Conservation (phyloP, 306 rosid species). For the Gynostemma pentaphyllum region DNA sequence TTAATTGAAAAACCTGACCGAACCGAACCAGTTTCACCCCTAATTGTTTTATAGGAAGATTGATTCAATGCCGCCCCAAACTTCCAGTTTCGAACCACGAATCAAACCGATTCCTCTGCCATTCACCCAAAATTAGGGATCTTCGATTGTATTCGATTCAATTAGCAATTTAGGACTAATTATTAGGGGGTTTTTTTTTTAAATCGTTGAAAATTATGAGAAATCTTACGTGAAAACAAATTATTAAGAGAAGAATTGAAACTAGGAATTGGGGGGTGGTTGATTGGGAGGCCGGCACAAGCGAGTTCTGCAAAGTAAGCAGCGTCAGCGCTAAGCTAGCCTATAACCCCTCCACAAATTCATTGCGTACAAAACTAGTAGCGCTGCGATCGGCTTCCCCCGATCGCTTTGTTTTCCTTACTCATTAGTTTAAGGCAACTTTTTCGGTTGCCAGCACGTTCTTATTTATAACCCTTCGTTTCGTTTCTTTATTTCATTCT, state of each 20-base stretch:
- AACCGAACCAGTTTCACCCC: no score
- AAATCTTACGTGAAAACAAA: background rate
- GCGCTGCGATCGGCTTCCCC: slow-evolving; percentile 82
- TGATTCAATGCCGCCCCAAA: no score
- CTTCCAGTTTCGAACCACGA: no score
- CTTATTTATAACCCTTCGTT: background rate
- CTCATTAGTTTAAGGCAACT: slow-evolving; percentile 77
- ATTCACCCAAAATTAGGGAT: no score
- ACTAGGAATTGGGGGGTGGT: slow-evolving; percentile 3
- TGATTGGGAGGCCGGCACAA: slow-evolving; percentile 60
- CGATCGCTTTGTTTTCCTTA: slow-evolving; percentile 90
- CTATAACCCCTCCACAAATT: slow-evolving; percentile 76
- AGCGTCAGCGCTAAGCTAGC: slow-evolving; percentile 75
- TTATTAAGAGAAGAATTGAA: background rate
- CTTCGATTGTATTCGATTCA: no score
- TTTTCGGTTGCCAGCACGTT: rapidly evolving
- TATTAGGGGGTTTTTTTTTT: no score
- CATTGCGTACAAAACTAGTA: slow-evolving; percentile 8
- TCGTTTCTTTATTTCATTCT: rapidly evolving
- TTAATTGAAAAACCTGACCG: no score
- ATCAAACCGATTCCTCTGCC: no score
- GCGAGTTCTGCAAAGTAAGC: slow-evolving; percentile 84
- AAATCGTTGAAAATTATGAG: no score
- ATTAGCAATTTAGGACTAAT: no score
- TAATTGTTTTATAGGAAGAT: no score